Base-by-base conservation (phyloP, 177 flowering plant species). In the Tripterygium wilfordii region DNA sequence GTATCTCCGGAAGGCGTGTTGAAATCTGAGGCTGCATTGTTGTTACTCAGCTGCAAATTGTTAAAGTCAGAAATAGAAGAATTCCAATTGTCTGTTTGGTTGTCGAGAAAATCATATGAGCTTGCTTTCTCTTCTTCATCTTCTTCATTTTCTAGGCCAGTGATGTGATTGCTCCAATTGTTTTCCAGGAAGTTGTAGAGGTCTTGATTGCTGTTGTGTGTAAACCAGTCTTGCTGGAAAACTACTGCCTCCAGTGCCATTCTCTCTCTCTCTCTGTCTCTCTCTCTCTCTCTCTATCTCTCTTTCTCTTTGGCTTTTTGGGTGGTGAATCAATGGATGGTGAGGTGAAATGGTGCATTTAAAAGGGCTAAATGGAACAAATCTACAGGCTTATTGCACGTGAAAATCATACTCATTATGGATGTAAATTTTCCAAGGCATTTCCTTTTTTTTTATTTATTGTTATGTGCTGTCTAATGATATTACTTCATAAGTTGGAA, bases 181-280 rank as follows among this genome's bases (percentile, higher is more conserved):
- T 36, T 57, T 29, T 52, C 60, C 1, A 53, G 17, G 30, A 45
- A 22, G 43, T 10, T 50, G 57, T 50, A 48, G 39, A 51, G 44
- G 18, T 68, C 68, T 51, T 46, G 18, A n/a, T n/a, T n/a, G 42
- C 24, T 38, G 42, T 13, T 19, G 42, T 38, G 42, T 3, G 24
- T 14, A 20, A 38, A 53, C 8, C 45, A 32, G 32, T 56, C 69
- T 38, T 68, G 73, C 37, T 47, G 69, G 18, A 51, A 68, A 9
- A 60, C 66, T 10, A 64, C 69, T 8, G 73, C 66, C 25, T 64
- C 73, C 3, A 68, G 49, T 4, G 72, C 68, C 72, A 68, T 68
- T 20, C 5, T 30, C 30, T 31, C 9, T 45, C 5, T 24, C 47
- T 55, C 44, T 17, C 49, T n/a, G 4, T 36, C 9, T 36, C 39